Conservation (phyloP, 2,329 filamentous ascomycete species). For the Phialophora verrucosa region DNA sequence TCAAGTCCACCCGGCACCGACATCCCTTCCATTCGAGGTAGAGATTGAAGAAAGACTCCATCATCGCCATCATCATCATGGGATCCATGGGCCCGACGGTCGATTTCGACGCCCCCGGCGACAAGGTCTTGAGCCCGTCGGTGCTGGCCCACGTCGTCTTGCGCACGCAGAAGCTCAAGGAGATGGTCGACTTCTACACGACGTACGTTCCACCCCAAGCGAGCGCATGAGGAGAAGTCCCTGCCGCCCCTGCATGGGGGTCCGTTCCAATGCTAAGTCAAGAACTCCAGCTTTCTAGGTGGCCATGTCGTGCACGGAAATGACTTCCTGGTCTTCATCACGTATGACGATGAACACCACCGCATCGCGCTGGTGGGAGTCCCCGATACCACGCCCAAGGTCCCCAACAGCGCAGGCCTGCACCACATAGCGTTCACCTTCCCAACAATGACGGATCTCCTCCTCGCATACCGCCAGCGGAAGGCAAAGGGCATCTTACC, state of each 20-base stretch:
- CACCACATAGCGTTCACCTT: slow-evolving; percentile 27
- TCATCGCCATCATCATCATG: background rate
- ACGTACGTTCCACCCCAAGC: slow-evolving; percentile 4
- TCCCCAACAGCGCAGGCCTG: slow-evolving; percentile 11
- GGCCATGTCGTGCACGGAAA: slow-evolving; percentile 13
- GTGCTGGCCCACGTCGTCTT: slow-evolving; percentile 14
- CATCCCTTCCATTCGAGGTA: background rate
- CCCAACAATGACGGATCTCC: slow-evolving; percentile 6
- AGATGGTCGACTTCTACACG: slow-evolving; percentile 14
- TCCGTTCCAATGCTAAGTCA: background rate
- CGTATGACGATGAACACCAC: slow-evolving; percentile 28
- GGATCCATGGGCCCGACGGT: slow-evolving; percentile 11
- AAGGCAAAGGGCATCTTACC: slow-evolving; percentile 20
- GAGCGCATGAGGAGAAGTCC: no score
- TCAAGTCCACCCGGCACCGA: background rate
- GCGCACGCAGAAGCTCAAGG: slow-evolving; percentile 10
- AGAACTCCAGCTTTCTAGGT: slow-evolving; percentile 17
- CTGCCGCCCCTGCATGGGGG: background rate
- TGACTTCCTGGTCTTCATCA: slow-evolving; percentile 22
- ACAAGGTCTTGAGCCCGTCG: slow-evolving; percentile 15
- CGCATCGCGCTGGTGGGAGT: slow-evolving; percentile 18
- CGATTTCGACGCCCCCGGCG: slow-evolving; percentile 13
- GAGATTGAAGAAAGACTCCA: background rate
- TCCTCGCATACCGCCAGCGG: slow-evolving; percentile 24
- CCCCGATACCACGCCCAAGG: slow-evolving; percentile 19